Conservation (phyloP, 257 asterid genomes). For the Solanum appendiculatum region DNA sequence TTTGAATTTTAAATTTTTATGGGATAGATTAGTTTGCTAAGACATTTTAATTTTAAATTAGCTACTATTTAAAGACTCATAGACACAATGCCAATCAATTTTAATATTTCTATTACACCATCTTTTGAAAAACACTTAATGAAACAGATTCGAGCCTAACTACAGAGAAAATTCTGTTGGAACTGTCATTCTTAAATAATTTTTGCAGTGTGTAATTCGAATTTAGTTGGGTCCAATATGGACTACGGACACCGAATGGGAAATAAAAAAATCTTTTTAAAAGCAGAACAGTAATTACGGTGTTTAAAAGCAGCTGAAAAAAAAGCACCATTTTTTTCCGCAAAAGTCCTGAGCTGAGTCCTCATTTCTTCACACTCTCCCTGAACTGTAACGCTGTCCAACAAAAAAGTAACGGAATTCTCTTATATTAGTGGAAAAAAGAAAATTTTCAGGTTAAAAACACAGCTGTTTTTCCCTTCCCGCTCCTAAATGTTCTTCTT, state of each 20-base stretch:
- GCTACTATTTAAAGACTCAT: too few species aligned
- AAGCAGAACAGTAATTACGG: background rate
- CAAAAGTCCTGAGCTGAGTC: background rate
- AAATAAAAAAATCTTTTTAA: too few species aligned
- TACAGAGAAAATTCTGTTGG: too few species aligned
- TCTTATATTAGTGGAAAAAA: background rate
- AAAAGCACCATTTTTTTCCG: conserved; percentile 5
- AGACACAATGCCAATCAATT: background rate
- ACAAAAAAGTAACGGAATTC: background rate
- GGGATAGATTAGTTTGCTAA: too few species aligned
- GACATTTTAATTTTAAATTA: background rate
- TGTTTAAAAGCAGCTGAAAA: conserved; percentile 49
- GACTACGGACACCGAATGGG: too few species aligned
- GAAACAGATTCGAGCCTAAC: too few species aligned
- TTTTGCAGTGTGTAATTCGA: too few species aligned
- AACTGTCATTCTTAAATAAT: too few species aligned
- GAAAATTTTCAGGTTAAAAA: background rate
- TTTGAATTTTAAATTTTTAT: too few species aligned
- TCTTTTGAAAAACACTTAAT: background rate
- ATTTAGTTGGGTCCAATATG: too few species aligned
- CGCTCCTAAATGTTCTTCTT: background rate
- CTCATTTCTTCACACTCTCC: background rate
- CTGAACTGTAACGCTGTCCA: background rate
- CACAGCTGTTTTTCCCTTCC: background rate
- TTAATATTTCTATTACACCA: background rate